These are phyloP conservation scores for Taphrina communis DNA, from an alignment of 1,139 yeast genomes.

Conservation along the genomic window DNA sequence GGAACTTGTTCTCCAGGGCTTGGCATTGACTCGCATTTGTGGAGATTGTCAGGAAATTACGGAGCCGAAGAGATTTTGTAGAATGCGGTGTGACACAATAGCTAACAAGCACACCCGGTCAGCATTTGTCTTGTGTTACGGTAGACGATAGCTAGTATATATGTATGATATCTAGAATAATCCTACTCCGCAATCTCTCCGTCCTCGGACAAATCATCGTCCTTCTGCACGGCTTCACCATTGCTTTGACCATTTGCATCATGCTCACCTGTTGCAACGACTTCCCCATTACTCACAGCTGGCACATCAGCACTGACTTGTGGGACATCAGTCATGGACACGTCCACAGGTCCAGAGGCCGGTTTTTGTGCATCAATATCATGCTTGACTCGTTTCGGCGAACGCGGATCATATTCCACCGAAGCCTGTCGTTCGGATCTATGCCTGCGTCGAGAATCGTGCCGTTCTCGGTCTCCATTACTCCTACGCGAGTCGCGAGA, in stretches of 20 bases:
- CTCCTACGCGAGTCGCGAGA: conserved; percentile 20
- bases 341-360: conserved; percentile 1
- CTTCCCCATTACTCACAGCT: not conserved
- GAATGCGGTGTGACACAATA: too few relatives aligned
- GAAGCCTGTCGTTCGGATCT: conserved; percentile 12
- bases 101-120: too few relatives aligned
- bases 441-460: conserved; percentile 19
- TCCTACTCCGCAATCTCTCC: conserved; percentile 39
- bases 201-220: conserved; percentile 31
- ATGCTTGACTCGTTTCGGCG: conserved; percentile 18
- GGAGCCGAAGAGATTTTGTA: not conserved
- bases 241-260: not conserved
- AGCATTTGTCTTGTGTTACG: not conserved
- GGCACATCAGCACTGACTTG: not conserved
- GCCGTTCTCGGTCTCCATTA: not conserved
- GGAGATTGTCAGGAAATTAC: not conserved
- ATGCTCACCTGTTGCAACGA: not conserved
- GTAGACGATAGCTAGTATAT: not conserved
- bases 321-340: conserved; percentile 18
- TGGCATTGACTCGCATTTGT: too few relatives aligned
- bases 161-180: not conserved
- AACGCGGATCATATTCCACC: conserved; percentile 5
- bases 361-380: not conserved
- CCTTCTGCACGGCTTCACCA: not conserved
- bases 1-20: too few relatives aligned